Conservation (phyloP, 2,329 filamentous ascomycete genomes). For the Colletotrichum lini region DNA sequence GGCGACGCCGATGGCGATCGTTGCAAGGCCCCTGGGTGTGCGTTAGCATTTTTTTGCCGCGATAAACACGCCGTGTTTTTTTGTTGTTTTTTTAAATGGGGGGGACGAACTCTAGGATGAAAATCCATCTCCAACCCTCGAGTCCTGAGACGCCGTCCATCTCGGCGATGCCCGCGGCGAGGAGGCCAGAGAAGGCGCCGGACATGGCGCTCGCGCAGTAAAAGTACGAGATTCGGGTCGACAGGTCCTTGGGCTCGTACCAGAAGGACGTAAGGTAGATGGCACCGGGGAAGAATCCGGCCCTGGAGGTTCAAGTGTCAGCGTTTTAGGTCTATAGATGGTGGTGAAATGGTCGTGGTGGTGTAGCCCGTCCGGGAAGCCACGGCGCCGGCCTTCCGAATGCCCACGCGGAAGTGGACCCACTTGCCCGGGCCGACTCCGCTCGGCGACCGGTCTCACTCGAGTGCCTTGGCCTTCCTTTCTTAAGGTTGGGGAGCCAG, state of each 20-base stretch:
- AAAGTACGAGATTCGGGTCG: constrained; percentile 71
- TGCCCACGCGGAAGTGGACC: too few species aligned
- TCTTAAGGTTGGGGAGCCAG: neutral
- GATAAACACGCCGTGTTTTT: too few species aligned
- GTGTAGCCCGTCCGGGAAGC: too few species aligned
- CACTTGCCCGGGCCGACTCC: too few species aligned
- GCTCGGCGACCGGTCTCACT: too few species aligned
- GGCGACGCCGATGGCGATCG: constrained; percentile 48
- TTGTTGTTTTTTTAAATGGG: accelerated
- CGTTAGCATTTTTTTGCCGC: too few species aligned
- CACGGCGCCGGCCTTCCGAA: too few species aligned
- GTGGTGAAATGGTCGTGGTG: neutral
- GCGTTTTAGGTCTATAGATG: neutral
- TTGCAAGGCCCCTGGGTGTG: constrained; percentile 43
- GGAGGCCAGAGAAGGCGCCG: constrained; percentile 73
- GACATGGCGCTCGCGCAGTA: constrained; percentile 79
- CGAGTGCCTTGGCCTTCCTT: too few species aligned
- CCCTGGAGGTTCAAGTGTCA: constrained; percentile 46
- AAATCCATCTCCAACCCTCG: constrained; percentile 60
- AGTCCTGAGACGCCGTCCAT: constrained; percentile 55
- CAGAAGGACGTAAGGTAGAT: constrained; percentile 66
- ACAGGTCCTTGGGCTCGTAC: constrained; percentile 59
- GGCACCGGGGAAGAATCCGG: constrained; percentile 69
- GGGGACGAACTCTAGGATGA: constrained; percentile 35
- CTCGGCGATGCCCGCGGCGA: constrained; percentile 72